phyloP scores from a whole-genome alignment of 2,329 filamentous ascomycete species.

The Aspergillus neotritici region DNA sequence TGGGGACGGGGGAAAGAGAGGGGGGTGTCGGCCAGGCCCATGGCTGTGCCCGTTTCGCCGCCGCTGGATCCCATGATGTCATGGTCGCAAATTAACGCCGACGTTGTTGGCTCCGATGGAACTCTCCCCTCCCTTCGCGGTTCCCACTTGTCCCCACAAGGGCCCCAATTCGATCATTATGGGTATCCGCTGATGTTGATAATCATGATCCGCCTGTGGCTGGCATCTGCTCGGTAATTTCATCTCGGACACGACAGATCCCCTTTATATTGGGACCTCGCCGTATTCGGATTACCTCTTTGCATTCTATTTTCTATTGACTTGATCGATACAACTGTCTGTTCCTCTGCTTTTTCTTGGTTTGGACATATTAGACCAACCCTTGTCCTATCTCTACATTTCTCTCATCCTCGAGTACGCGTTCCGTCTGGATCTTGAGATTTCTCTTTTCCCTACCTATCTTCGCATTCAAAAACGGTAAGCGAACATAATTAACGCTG shows the following conservation, averaged over 20 bases:
- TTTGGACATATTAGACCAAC: not conserved
- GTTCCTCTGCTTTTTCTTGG: not conserved
- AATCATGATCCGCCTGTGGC: not conserved
- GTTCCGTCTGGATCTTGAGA: no score
- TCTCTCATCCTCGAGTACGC: not conserved
- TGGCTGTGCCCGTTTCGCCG: no score
- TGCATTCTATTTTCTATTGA: not conserved
- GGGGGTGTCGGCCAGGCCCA: no score
- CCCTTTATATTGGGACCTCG: slow-evolving; percentile 4
- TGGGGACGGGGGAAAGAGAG: no score
- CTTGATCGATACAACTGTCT: not conserved
- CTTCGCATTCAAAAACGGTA: slow-evolving; percentile 2
- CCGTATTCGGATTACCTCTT: not conserved
- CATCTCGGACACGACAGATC: slow-evolving; percentile 5
- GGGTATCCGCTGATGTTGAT: slow-evolving; percentile 3
- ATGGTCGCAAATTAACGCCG: slow-evolving; percentile 1
- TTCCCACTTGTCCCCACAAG: no score
- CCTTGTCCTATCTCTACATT: not conserved
- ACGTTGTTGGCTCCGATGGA: no score
- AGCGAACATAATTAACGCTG: not conserved
- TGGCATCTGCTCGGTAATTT: slow-evolving; percentile 7
- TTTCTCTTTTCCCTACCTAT: not conserved
- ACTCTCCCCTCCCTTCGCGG: no score
- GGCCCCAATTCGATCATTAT: not conserved
- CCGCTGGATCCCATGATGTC: slow-evolving; percentile 10